Percentiles rank a stretch among this genome's conserved stretches.
These are phyloP conservation scores for Globisporangium iwayamae DNA, from an alignment of 352 stramenopile genomes.

Conservation along the genomic window DNA sequence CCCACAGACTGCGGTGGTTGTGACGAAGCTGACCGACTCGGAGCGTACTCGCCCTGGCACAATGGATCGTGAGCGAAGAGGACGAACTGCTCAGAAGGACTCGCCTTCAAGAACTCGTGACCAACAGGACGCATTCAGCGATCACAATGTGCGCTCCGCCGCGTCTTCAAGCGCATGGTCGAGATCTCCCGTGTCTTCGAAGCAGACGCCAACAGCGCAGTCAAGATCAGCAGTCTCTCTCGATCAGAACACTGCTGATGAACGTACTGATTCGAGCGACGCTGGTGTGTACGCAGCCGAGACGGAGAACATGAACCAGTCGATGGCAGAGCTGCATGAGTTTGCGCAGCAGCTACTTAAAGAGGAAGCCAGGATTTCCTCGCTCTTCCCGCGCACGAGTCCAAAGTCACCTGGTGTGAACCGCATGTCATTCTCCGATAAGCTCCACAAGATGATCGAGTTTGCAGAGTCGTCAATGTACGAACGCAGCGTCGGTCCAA, in stretches of 20 bases:
- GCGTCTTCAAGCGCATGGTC: conserved; percentile 2
- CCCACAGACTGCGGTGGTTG: conserved; percentile 33
- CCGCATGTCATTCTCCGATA: conserved; percentile 71
- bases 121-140: background rate
- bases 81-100: background rate
- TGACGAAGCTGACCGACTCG: conserved; percentile 30
- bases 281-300: conserved; percentile 1
- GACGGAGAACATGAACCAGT: conserved; percentile 21
- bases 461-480: conserved; percentile 71
- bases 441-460: conserved; percentile 80
- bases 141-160: background rate
- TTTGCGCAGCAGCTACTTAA: conserved; percentile 58
- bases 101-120: conserved; percentile 1
- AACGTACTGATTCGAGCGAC: background rate
- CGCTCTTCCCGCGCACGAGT: conserved; percentile 34
- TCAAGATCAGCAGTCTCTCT: background rate
- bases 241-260: background rate
- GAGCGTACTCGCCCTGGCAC: conserved; percentile 6
- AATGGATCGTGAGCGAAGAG: conserved; percentile 5
- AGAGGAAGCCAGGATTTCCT: conserved; percentile 54
- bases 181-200: conserved; percentile 1
- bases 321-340: conserved; percentile 50
- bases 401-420: conserved; percentile 51
- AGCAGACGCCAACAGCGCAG: background rate
- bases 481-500: conserved; percentile 21